Conservation (phyloP, 805 yeast genomes). For the Cyberlindnera galapagoensis region DNA sequence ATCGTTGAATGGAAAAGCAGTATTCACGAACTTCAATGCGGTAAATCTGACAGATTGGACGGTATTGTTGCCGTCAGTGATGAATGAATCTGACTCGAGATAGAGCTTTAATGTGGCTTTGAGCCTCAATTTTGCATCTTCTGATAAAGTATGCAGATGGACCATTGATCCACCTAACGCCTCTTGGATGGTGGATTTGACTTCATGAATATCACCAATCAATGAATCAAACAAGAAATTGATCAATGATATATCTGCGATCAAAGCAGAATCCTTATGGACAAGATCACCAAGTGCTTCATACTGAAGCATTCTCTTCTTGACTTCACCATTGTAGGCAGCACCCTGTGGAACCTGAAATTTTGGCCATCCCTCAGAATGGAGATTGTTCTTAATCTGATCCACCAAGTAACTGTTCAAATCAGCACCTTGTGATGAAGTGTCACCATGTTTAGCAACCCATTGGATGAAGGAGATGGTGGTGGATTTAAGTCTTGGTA, state of each 20-base stretch:
- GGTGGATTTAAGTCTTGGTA: conserved; percentile 44
- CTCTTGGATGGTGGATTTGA: conserved; percentile 65
- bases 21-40: conserved; percentile 58
- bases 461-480: conserved; percentile 62
- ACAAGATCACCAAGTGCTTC: conserved; percentile 72
- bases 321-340: conserved; percentile 27
- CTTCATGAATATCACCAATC: conserved; percentile 53
- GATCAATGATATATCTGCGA: conserved; percentile 43
- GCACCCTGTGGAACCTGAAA: conserved; percentile 32
- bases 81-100: conserved; percentile 29
- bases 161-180: conserved; percentile 54
- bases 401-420: conserved; percentile 29
- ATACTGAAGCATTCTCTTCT: conserved; percentile 59
- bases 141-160: conserved; percentile 37
- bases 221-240: conserved; percentile 68
- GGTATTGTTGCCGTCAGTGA: conserved; percentile 24
- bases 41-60: conserved; percentile 52
- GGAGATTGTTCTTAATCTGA: conserved; percentile 45
- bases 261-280: conserved; percentile 36
- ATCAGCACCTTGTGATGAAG: conserved; percentile 15
- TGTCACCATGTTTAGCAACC: conserved; percentile 30
- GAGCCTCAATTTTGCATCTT: conserved; percentile 33
- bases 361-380: conserved; percentile 57
- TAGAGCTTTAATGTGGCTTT: conserved; percentile 31
- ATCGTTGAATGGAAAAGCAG: conserved; percentile 61